phyloP scores from a whole-genome alignment of 148 eudicot species.

The Rhododendron griersonianum region DNA sequence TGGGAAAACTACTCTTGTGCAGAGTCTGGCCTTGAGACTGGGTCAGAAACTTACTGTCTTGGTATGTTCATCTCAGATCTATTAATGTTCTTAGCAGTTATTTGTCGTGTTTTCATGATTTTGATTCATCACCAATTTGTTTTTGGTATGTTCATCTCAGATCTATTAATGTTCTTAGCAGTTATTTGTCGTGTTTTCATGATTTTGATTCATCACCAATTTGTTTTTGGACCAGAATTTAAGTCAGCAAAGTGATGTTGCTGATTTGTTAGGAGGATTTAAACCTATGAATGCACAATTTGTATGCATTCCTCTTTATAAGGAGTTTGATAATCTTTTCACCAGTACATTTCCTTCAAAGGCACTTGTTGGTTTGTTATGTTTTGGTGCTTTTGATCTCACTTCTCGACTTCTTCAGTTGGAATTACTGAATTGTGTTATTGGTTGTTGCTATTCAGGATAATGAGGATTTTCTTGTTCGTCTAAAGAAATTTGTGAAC shows the following conservation, averaged over 20 bases:
- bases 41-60: slow-evolving; percentile 89
- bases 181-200: background rate
- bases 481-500: slow-evolving; percentile 34
- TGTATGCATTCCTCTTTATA: slow-evolving; percentile 73
- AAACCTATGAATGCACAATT: slow-evolving; percentile 77
- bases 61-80: slow-evolving; percentile 44
- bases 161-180: background rate
- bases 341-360: slow-evolving; percentile 42
- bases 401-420: background rate
- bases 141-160: slow-evolving; percentile 33
- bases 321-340: slow-evolving; percentile 65
- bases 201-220: slow-evolving; percentile 3
- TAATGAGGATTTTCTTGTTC: slow-evolving; percentile 38
- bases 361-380: slow-evolving; percentile 32
- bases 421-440: slow-evolving; percentile 4
- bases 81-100: background rate
- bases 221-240: slow-evolving; percentile 54
- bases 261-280: slow-evolving; percentile 90
- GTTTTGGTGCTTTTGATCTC: background rate
- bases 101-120: background rate
- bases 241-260: slow-evolving; percentile 97
- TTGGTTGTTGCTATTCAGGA: slow-evolving; percentile 33
- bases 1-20: slow-evolving; percentile 97
- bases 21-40: slow-evolving; percentile 69
- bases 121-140: slow-evolving; percentile 3